Percentiles rank a stretch among this genome's conserved stretches.
Conservation (phyloP, 2,329 filamentous ascomycete genomes). For the Ophiostoma tasmaniense region DNA sequence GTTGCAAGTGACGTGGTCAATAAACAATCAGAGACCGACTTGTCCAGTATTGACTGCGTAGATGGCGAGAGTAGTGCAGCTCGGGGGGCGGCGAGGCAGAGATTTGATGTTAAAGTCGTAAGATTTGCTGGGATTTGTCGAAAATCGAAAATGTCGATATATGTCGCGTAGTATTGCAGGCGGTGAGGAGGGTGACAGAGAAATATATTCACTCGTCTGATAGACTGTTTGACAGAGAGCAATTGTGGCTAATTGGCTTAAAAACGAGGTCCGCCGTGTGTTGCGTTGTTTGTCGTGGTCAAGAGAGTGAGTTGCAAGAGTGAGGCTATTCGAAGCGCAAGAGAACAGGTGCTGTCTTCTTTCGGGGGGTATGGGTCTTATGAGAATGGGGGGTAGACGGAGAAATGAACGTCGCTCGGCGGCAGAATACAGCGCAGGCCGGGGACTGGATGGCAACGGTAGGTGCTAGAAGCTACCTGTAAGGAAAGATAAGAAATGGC, state of each 20-base stretch:
- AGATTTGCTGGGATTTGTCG: background rate
- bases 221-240: background rate
- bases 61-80: background rate
- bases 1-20: background rate
- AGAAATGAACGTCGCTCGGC: background rate
- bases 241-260: background rate
- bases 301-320: background rate
- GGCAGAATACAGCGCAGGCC: background rate
- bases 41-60: background rate
- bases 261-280: background rate
- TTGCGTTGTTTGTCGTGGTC: background rate
- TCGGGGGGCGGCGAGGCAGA: background rate
- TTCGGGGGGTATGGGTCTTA: background rate
- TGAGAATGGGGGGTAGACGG: background rate
- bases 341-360: background rate
- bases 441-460: background rate
- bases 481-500: background rate
- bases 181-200: background rate
- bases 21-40: background rate
- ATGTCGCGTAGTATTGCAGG: background rate
- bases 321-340: slow-evolving; percentile 2
- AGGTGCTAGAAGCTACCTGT: slow-evolving; percentile 6
- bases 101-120: background rate
- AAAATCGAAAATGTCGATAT: background rate
- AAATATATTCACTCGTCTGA: background rate